Evolutionary conservation across 2,329 filamentous ascomycete genomes (phyloP).

Genomic region (Didymella glomerata): DNA sequence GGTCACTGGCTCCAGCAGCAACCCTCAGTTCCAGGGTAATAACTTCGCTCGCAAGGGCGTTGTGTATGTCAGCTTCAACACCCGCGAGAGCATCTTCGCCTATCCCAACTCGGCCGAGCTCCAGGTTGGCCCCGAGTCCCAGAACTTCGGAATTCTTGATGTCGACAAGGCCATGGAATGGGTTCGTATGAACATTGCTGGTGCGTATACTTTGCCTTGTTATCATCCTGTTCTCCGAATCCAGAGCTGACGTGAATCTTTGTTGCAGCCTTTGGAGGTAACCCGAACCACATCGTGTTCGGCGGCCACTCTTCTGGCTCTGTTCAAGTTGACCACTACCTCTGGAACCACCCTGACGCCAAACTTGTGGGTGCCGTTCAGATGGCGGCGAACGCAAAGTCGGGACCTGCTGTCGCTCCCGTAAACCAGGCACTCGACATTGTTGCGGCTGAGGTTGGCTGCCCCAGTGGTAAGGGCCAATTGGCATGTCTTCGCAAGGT

Average conservation of each 20-base stretch:
- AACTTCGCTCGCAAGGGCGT: constrained; percentile 43
- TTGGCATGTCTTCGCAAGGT: constrained; percentile 34
- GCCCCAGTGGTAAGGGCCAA: constrained; percentile 30
- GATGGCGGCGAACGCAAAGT: constrained; percentile 39
- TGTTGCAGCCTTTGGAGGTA: constrained; percentile 48
- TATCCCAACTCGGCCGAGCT: constrained; percentile 54
- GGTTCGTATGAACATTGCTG: constrained; percentile 48
- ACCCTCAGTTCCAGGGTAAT: constrained; percentile 54
- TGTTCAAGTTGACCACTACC: constrained; percentile 37
- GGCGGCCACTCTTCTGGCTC: constrained; percentile 49
- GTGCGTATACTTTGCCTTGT: constrained; percentile 1
- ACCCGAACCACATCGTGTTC: constrained; percentile 55
- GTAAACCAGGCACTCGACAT: constrained; percentile 34
- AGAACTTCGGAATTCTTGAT: constrained; percentile 50
- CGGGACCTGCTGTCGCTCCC: constrained; percentile 33
- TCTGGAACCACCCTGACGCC: constrained; percentile 38
- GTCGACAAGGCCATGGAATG: constrained; percentile 51
- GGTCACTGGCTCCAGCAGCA: constrained; percentile 54
- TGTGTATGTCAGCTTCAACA: constrained; percentile 40
- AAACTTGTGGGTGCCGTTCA: constrained; percentile 33
- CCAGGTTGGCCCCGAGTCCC: constrained; percentile 22
- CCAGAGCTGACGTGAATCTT: background rate
- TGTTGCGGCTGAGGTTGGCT: constrained; percentile 36
- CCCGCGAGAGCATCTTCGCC: constrained; percentile 50
- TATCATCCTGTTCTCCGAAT: background rate